Evolutionary conservation across 345 rosid genomes (phyloP).

Genomic region (Fremontodendron californicum): DNA sequence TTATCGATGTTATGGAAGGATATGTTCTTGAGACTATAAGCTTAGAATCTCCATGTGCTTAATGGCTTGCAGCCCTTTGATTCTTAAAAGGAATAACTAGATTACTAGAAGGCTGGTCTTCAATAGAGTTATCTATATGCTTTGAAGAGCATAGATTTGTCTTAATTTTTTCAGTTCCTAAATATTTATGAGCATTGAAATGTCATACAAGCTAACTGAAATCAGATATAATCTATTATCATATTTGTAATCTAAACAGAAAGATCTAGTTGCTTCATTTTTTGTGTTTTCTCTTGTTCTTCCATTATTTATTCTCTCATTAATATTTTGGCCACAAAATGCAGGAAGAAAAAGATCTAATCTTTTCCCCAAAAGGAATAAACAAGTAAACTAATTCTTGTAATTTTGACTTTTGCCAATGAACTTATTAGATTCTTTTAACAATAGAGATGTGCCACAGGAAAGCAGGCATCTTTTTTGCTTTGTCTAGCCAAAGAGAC

Average conservation of each 20-base stretch:
- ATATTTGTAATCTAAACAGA: too few species aligned
- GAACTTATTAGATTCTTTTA: too few species aligned
- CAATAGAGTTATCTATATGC: not conserved
- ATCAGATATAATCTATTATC: not conserved
- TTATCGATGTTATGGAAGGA: constrained; percentile 34
- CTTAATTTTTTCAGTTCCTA: not conserved
- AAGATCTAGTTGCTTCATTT: not conserved
- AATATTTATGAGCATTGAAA: not conserved
- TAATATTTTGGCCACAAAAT: not conserved
- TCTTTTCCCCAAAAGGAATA: not conserved
- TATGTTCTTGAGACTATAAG: constrained; percentile 23
- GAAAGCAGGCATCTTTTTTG: too few species aligned
- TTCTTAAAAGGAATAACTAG: not conserved
- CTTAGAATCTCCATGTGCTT: constrained; percentile 10
- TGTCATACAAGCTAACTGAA: not conserved
- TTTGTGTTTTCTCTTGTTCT: not conserved
- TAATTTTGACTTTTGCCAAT: too few species aligned
- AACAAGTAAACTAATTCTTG: not conserved
- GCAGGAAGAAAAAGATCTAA: not conserved
- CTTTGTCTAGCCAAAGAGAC: too few species aligned
- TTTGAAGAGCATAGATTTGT: not conserved
- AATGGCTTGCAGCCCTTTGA: not conserved
- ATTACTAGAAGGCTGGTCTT: not conserved
- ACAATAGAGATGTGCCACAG: too few species aligned
- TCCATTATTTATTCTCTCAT: too few species aligned